Evolutionary conservation across 2,329 filamentous ascomycete species (phyloP).

Genomic region (Diaporthe nobilis): DNA sequence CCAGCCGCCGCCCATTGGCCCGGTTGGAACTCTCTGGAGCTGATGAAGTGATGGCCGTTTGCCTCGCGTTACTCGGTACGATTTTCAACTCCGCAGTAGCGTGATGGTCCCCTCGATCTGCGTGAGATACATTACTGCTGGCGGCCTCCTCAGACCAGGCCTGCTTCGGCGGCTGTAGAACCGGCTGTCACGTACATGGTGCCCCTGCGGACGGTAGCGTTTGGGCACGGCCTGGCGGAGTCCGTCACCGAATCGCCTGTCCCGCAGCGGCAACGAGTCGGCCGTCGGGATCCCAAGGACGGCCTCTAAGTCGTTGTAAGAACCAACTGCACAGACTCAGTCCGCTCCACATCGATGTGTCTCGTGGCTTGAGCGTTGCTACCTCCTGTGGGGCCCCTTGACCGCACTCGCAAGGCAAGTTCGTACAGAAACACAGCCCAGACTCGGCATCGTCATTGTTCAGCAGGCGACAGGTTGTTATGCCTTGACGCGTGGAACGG

Average conservation of each 20-base stretch:
- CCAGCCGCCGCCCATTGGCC: not conserved
- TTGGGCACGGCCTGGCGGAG: not conserved
- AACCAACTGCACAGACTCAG: not conserved
- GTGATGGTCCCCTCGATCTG: not conserved
- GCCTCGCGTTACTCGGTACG: not conserved
- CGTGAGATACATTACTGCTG: not conserved
- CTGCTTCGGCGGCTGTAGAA: not conserved
- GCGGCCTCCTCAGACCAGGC: not conserved
- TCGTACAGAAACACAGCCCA: not conserved
- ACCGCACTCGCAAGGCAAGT: not conserved
- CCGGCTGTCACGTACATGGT: not conserved
- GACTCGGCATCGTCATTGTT: not conserved
- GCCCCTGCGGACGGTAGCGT: not conserved
- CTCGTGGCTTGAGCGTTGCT: not conserved
- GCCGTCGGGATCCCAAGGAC: not conserved
- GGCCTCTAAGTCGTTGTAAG: not conserved
- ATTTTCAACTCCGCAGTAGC: not conserved
- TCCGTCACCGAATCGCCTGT: not conserved
- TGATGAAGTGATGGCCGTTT: not conserved
- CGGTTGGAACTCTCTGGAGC: not conserved
- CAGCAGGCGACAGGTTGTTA: not conserved
- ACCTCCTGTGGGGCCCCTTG: not conserved
- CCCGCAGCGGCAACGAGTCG: not conserved
- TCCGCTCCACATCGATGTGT: not conserved
- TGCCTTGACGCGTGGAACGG: constrained; percentile 7